Base-by-base conservation (phyloP, 805 yeast genomes). In the Candida loeiensis region DNA sequence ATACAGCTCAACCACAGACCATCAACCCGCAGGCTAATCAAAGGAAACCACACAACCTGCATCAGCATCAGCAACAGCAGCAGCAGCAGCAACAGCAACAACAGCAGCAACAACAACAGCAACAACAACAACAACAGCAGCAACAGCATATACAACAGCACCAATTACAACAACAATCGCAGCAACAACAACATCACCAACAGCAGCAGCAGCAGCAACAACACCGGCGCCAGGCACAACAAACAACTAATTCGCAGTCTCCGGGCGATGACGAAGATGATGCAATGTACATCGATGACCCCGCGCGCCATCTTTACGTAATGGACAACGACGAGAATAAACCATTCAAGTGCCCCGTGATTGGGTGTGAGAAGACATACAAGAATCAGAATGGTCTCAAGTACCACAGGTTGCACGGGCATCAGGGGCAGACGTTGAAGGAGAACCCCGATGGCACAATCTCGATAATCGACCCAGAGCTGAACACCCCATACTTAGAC, bases 361-460 rank as follows among this genome's bases (percentile, higher is more conserved):
- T 89, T 55, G 99, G 99, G 6, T 93, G 99, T 64, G 97, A 90
- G 53, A 93, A 93, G 71, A 90, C 91, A 20, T 93, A 93, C 64
- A 93, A 93, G 69, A 93, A 93, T 63, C 99, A 93, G 66, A 93
- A 93, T 58, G 99, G 99, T 13, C 73, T 93, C 57, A 93, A 93
- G 63, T 93, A 93, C 64, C 99, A 93, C 65, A 76, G 96, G 49
- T 69, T 85, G 43, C 99, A 91, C 61, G 99, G 99, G 29, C 99
- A 91, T 65, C 97, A 90, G 64, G 90, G 91, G 59, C 99, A 91
- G 64, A 88, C 87, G 26, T 67, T 91, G 42, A 84, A 87, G 55
- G 86, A 83, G 51, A 91, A 91, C 58, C 85, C 89, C 9, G 98
- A 91, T 58, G 99, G 99, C 4, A 82, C 96, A 1, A 85, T 82